Evolutionary conservation across 805 yeast species (phyloP).

Genomic region (Myxozyma geophila): DNA sequence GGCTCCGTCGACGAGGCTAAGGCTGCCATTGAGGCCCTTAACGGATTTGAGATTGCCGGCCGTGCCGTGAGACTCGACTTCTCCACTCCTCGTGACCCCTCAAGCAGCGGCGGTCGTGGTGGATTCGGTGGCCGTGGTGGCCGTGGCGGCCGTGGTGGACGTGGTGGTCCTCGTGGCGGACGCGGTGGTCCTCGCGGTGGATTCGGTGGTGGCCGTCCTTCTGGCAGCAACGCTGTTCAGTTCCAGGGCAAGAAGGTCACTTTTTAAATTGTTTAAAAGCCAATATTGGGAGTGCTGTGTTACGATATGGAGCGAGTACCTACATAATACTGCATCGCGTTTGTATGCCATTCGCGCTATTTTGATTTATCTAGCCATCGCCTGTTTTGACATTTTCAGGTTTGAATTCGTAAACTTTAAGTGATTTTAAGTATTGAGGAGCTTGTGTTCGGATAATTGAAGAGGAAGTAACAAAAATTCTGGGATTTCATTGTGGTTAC

Average conservation of each 20-base stretch:
- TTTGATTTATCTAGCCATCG: neutral
- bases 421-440: neutral
- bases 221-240: slow-evolving; percentile 48
- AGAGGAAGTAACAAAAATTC: slow-evolving; percentile 1
- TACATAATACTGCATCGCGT: neutral
- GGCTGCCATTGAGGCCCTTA: slow-evolving; percentile 81
- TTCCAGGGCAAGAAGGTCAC: slow-evolving; percentile 68
- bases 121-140: slow-evolving; percentile 49
- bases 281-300: neutral
- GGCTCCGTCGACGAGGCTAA: slow-evolving; percentile 85
- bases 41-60: slow-evolving; percentile 87
- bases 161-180: slow-evolving; percentile 44
- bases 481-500: slow-evolving; percentile 7
- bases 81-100: slow-evolving; percentile 83
- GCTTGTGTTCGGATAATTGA: neutral
- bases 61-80: slow-evolving; percentile 94
- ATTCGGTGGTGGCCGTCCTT: slow-evolving; percentile 46
- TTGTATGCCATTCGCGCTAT: neutral
- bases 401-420: neutral
- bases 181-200: slow-evolving; percentile 38
- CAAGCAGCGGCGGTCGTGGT: slow-evolving; percentile 49
- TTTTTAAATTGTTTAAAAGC: slow-evolving; percentile 39
- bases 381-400: neutral
- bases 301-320: slow-evolving; percentile 6
- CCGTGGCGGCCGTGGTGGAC: slow-evolving; percentile 51